Conservation (phyloP, 2,329 filamentous ascomycete genomes). For the Cladosporium oxysporum region DNA sequence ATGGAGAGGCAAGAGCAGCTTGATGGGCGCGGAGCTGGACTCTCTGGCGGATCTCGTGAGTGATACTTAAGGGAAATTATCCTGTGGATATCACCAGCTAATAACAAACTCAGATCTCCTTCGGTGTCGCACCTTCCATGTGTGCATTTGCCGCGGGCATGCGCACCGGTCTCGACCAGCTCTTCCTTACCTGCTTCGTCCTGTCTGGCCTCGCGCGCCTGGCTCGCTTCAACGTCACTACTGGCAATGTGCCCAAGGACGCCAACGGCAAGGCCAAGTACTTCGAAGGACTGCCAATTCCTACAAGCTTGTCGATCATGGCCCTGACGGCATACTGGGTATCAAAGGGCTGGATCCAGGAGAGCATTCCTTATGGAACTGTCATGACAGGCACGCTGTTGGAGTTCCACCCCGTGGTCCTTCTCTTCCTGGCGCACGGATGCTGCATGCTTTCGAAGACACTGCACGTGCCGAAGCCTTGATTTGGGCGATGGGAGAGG, state of each 20-base stretch:
- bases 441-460: constrained; percentile 95
- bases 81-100: constrained; percentile 11
- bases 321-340: constrained; percentile 89
- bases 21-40: constrained; percentile 98
- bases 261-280: constrained; percentile 87
- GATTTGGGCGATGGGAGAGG: neutral
- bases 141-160: constrained; percentile 87
- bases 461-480: constrained; percentile 82
- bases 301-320: constrained; percentile 80
- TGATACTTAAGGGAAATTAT: neutral
- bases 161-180: constrained; percentile 79
- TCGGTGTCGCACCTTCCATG: constrained; percentile 85
- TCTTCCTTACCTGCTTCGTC: constrained; percentile 84
- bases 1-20: constrained; percentile 93
- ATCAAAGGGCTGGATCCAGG: constrained; percentile 74
- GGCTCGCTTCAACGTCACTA: constrained; percentile 97
- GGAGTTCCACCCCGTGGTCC: constrained; percentile 81
- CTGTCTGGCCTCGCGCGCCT: constrained; percentile 91
- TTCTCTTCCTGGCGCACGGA: constrained; percentile 83
- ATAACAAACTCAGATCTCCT: constrained; percentile 71
- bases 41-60: constrained; percentile 86
- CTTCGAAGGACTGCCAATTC: constrained; percentile 96
- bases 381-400: constrained; percentile 65
- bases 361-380: constrained; percentile 74
- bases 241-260: constrained; percentile 86